Base-by-base conservation (phyloP, 2,329 filamentous ascomycete genomes). In the Xylaria sp. region DNA sequence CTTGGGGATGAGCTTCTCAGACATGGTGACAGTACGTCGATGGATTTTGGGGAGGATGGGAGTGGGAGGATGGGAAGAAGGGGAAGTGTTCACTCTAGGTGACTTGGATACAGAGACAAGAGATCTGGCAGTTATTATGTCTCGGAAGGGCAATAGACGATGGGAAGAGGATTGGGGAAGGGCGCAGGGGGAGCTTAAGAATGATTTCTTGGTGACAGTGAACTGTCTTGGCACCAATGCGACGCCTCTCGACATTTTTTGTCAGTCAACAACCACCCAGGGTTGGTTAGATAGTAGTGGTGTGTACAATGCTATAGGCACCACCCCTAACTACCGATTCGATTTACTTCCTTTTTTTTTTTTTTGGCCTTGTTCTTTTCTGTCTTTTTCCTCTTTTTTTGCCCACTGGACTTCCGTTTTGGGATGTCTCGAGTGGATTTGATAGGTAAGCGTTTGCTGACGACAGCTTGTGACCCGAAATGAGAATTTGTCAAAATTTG, bases 1-100 rank as follows among this genome's bases (percentile, higher is more conserved):
- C 18, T 82, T 76, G 4, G 91, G 91, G 66, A 92, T 86, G 65
- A 93, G 87, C 76, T 89, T 87, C 8, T 85, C 83, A 65, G 88
- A 88, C 88, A 91, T 91, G 73, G 63, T 77, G 74, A 71, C 32
- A 41, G 66, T 50, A 20, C 71, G 73, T 58, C 68, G 63, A 8
- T 63, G 68, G 10, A 44, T 55, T 51, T 28, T 51, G 48, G 52
- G 61, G 48, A 63, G 63, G 50, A 23, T 55, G 55, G 56, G 15
- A 51, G 37, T 48, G 15, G 7, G 34, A 9, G 34, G 34, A 37
- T 1, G 10, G 8, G 34, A 37, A 37, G n/a, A 15, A 18, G 20
- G 25, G 37, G n/a, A 15, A 18, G 20, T 34, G 28, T 51, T 51
- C 5, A 56, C 15, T 61, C 12, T 58, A 13, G 58, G 39, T 37